Evolutionary conservation across 2,329 filamentous ascomycete genomes (phyloP).

Genomic region (Lasiodiplodia hormozganensis): DNA sequence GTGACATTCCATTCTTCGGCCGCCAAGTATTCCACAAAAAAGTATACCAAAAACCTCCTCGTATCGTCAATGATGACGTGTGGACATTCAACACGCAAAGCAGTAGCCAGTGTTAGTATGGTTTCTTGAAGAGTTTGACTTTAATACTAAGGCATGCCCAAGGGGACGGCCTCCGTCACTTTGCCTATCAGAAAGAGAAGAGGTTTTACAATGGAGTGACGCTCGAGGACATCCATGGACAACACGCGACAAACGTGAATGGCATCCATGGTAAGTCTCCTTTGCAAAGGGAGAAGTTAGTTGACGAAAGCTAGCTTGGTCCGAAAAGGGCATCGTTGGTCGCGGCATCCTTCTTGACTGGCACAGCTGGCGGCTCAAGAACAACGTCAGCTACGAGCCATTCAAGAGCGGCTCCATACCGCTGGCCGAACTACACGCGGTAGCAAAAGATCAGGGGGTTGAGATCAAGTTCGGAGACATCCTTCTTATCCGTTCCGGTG

Average conservation of each 20-base stretch:
- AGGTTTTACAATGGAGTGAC: constrained; percentile 44
- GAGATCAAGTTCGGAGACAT: constrained; percentile 41
- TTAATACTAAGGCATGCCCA: constrained; percentile 16
- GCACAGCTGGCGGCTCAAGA: constrained; percentile 40
- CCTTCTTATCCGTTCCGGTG: constrained; percentile 39
- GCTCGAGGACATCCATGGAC: constrained; percentile 37
- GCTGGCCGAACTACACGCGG: constrained; percentile 33
- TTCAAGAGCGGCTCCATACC: constrained; percentile 36
- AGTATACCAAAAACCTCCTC: constrained; percentile 31
- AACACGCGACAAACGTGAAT: constrained; percentile 32
- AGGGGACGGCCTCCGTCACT: constrained; percentile 49
- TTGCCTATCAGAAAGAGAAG: constrained; percentile 37
- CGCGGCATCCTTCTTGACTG: constrained; percentile 63
- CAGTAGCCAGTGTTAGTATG: constrained; percentile 33
- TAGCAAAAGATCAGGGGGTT: constrained; percentile 33
- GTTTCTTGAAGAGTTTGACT: no score
- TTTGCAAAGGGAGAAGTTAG: neutral
- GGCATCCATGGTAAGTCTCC: constrained; percentile 31
- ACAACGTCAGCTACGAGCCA: constrained; percentile 35
- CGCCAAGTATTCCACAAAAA: constrained; percentile 59
- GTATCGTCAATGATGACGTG: constrained; percentile 40
- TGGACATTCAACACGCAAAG: constrained; percentile 43
- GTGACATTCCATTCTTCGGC: constrained; percentile 61
- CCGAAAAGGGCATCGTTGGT: constrained; percentile 62
- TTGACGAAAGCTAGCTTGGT: constrained; percentile 49